These are phyloP conservation scores for Chamaecyparis obtusa DNA, from an alignment of 75 land plant genomes.

Conservation along the genomic window DNA sequence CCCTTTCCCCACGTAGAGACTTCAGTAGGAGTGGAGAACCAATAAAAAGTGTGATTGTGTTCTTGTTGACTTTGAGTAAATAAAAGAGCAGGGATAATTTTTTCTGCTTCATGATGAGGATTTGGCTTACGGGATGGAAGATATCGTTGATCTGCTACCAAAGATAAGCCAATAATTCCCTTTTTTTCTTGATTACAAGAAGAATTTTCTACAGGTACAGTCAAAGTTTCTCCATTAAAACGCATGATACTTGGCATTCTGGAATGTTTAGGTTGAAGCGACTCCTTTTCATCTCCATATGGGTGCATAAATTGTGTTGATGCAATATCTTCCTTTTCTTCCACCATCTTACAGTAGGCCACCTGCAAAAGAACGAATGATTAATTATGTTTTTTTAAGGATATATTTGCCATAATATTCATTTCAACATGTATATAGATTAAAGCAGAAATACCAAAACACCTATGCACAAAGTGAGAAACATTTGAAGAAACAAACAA, in stretches of 20 bases:
- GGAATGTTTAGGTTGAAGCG: background rate
- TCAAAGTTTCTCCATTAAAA: slow-evolving; percentile 40
- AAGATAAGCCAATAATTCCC: slow-evolving; percentile 31
- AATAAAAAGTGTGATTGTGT: slow-evolving; percentile 27
- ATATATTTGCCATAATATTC: background rate
- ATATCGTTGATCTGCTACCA: slow-evolving; percentile 45
- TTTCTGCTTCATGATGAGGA: slow-evolving; percentile 64
- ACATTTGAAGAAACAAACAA: background rate
- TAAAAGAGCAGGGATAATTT: slow-evolving; percentile 43
- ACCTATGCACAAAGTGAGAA: background rate
- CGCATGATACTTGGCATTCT: slow-evolving; percentile 28
- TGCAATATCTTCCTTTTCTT: slow-evolving; percentile 16
- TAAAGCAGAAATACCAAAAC: background rate
- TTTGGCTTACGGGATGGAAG: slow-evolving; percentile 47
- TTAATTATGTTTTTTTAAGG: no score
- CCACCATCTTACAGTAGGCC: background rate
- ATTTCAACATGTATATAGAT: background rate
- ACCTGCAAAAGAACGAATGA: background rate
- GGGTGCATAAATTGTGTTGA: slow-evolving; percentile 2
- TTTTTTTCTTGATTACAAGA: slow-evolving; percentile 20
- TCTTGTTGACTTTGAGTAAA: slow-evolving; percentile 12
- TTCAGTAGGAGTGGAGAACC: slow-evolving; percentile 29
- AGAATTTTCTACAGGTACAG: slow-evolving; percentile 25
- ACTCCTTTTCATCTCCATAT: background rate
- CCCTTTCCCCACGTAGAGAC: slow-evolving; percentile 43